Evolutionary conservation across 2,329 filamentous ascomycete species (phyloP).

Genomic region (Furcasterigmium furcatum): DNA sequence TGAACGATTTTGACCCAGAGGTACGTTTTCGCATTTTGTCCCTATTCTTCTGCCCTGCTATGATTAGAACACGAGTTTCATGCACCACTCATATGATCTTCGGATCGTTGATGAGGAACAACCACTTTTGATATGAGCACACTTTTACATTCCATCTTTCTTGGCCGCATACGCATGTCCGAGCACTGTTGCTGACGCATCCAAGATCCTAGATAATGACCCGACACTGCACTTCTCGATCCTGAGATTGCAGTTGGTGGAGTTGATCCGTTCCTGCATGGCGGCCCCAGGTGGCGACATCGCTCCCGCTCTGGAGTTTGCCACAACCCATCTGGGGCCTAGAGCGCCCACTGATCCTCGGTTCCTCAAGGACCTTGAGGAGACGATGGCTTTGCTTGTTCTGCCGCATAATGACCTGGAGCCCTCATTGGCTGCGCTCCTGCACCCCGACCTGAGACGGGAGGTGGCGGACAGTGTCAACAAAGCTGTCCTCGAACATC

Average conservation of each 20-base stretch:
- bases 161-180: neutral
- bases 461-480: constrained; percentile 89
- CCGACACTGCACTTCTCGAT: constrained; percentile 84
- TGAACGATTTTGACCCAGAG: constrained; percentile 89
- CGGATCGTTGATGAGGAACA: constrained; percentile 87
- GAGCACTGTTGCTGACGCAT: constrained; percentile 18
- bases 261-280: constrained; percentile 80
- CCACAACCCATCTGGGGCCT: constrained; percentile 81
- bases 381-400: constrained; percentile 88
- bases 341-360: constrained; percentile 77
- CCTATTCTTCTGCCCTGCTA: constrained; percentile 46
- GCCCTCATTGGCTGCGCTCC: constrained; percentile 69
- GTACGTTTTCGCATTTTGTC: constrained; percentile 47
- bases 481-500: constrained; percentile 74
- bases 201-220: constrained; percentile 83
- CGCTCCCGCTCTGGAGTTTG: constrained; percentile 77
- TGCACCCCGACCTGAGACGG: constrained; percentile 76
- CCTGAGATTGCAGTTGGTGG: constrained; percentile 85
- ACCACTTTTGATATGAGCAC: constrained; percentile 50
- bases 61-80: constrained; percentile 94
- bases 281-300: constrained; percentile 68
- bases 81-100: constrained; percentile 99
- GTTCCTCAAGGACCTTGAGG: constrained; percentile 84
- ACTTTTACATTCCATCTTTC: constrained; percentile 3
- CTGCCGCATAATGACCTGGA: constrained; percentile 80